Evolutionary conservation across 257 asterid species (phyloP).

Genomic region (Ballota nigra): DNA sequence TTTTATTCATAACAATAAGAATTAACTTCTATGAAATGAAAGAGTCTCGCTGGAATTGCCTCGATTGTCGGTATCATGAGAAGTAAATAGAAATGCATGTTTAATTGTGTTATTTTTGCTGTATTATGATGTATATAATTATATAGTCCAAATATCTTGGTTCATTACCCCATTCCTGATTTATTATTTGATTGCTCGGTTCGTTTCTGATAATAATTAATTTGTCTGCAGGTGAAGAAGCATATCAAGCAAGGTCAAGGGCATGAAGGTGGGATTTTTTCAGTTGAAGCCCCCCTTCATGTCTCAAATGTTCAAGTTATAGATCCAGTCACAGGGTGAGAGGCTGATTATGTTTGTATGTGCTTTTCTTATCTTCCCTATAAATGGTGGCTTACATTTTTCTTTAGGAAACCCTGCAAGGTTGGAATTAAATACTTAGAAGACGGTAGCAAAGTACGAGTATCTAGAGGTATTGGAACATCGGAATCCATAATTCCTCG

Average conservation of each 20-base stretch:
- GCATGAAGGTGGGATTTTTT: constrained; percentile 92
- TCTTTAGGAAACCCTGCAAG: constrained; percentile 75
- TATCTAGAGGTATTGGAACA: constrained; percentile 86
- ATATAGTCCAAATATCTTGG: background rate
- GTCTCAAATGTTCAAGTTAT: constrained; percentile 86
- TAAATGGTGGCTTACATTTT: constrained; percentile 25
- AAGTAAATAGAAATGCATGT: too few relatives aligned
- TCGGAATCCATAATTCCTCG: constrained; percentile 88
- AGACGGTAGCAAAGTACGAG: constrained; percentile 83
- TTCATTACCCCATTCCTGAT: background rate
- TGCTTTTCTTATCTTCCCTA: background rate
- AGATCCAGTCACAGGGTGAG: constrained; percentile 92
- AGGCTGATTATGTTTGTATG: background rate
- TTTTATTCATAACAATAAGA: too few relatives aligned
- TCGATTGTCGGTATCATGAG: too few relatives aligned
- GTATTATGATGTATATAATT: background rate
- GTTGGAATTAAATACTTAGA: constrained; percentile 77
- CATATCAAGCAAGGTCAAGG: constrained; percentile 99
- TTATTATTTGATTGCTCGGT: background rate
- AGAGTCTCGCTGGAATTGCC: too few relatives aligned
- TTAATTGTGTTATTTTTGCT: background rate
- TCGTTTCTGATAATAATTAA: constrained; percentile 5
- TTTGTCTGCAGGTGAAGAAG: constrained; percentile 74
- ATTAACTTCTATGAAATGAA: too few relatives aligned
- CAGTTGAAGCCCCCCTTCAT: constrained; percentile 96